These are phyloP conservation scores for Platanthera zijinensis DNA, from an alignment of 106 monocot genomes.

Conservation along the genomic window DNA sequence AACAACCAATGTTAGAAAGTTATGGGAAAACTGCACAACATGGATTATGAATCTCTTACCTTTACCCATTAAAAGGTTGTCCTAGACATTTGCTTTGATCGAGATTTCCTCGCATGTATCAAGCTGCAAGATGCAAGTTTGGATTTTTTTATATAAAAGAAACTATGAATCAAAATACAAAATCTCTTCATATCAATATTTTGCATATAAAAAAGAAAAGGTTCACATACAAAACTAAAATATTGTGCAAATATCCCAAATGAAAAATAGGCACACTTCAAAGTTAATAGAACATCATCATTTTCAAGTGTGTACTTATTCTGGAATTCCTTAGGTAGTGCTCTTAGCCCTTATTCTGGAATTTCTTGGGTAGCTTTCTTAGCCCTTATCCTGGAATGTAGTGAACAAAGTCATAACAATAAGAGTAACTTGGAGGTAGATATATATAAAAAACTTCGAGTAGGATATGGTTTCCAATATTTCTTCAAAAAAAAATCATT, in stretches of 20 bases:
- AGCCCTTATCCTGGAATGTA: background rate
- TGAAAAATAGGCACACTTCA: background rate
- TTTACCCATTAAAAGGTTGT: conserved; percentile 17
- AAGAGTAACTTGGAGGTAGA: background rate
- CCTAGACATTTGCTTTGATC: conserved; percentile 18
- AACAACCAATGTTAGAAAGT: background rate
- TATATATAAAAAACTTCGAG: background rate
- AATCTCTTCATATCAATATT: background rate
- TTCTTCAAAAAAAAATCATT: background rate
- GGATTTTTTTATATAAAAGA: background rate
- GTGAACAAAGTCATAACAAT: background rate
- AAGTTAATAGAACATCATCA: too few relatives aligned
- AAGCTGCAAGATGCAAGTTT: conserved; percentile 11
- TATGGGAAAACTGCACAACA: background rate
- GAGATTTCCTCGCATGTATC: conserved; percentile 15
- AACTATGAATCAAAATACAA: background rate
- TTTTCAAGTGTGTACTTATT: too few relatives aligned
- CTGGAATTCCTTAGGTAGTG: too few relatives aligned
- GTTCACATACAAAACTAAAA: background rate
- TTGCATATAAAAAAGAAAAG: background rate
- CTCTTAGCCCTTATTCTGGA: too few relatives aligned
- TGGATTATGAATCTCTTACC: background rate
- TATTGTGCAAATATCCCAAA: background rate
- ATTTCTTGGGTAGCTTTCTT: too few relatives aligned
- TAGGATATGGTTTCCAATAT: background rate